Conservation (phyloP, 805 yeast genomes). For the Blastobotrys parvus region DNA sequence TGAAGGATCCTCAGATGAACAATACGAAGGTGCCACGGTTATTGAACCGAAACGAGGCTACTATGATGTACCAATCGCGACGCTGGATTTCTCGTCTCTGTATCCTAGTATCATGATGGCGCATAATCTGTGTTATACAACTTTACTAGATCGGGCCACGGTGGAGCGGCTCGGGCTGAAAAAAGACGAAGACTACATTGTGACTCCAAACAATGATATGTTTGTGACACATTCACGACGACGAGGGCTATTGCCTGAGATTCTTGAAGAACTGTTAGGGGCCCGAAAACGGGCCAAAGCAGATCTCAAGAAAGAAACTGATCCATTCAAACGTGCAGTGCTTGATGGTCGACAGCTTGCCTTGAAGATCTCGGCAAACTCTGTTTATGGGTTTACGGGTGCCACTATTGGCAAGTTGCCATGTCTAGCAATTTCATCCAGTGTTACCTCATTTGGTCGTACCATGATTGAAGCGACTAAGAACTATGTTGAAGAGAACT, state of each 20-base stretch:
- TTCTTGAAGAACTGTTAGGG: conserved; percentile 73
- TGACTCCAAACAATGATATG: conserved; percentile 86
- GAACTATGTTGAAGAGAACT: conserved; percentile 70
- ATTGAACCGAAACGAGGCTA: conserved; percentile 95
- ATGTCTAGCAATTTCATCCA: conserved; percentile 90
- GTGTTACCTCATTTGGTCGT: conserved; percentile 94
- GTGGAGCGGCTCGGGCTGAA: conserved; percentile 55
- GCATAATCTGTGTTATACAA: conserved; percentile 92
- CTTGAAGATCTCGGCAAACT: conserved; percentile 90
- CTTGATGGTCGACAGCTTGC: conserved; percentile 97
- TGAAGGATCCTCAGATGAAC: conserved; percentile 79
- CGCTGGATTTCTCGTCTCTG: conserved; percentile 93
- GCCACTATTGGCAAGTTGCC: conserved; percentile 97
- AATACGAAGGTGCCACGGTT: conserved; percentile 98
- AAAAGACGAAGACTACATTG: conserved; percentile 69
- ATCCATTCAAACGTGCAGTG: conserved; percentile 88
- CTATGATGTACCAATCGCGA: conserved; percentile 94
- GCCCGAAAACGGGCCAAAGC: conserved; percentile 92
- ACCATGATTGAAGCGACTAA: conserved; percentile 93
- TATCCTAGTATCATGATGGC: conserved; percentile 99
- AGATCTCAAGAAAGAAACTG: conserved; percentile 85
- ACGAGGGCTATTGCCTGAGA: conserved; percentile 86
- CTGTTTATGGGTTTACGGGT: conserved; percentile 98
- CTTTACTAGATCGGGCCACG: conserved; percentile 62
- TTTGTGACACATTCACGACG: conserved; percentile 65